These are phyloP conservation scores for Pyrenopolyporus hunteri DNA, from an alignment of 495 filamentous ascomycete genomes.

Conservation along the genomic window DNA sequence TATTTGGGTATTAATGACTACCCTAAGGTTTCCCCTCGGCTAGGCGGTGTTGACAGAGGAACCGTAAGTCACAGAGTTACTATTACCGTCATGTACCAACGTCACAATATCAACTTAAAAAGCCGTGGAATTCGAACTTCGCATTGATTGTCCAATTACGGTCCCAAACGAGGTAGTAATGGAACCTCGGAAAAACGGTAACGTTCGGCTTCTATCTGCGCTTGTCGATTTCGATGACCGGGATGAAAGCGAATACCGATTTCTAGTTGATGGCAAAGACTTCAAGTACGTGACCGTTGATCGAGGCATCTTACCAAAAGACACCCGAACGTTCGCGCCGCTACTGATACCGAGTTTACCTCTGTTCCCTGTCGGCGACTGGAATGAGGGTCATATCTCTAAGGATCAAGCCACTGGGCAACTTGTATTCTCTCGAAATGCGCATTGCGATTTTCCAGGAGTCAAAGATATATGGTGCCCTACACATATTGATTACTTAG, in stretches of 20 bases:
- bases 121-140: no score
- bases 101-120: no score
- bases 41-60: no score
- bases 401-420: constrained; percentile 11
- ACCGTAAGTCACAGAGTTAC: no score
- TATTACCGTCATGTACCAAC: no score
- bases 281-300: neutral
- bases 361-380: constrained; percentile 33
- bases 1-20: no score
- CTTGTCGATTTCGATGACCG: no score
- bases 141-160: no score
- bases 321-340: neutral
- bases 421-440: constrained; percentile 12
- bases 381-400: constrained; percentile 36
- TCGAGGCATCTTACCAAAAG: neutral
- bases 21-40: no score
- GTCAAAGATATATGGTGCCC: constrained; percentile 33
- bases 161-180: no score
- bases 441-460: constrained; percentile 15
- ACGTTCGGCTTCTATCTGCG: neutral
- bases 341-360: no score
- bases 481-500: constrained; percentile 31
- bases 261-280: neutral
- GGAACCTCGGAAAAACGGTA: neutral
- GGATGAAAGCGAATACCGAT: neutral